Evolutionary conservation across 306 rosid species (phyloP), one percentile per base, ranked within the genome.

Genomic region (Myrica gale): DNA sequence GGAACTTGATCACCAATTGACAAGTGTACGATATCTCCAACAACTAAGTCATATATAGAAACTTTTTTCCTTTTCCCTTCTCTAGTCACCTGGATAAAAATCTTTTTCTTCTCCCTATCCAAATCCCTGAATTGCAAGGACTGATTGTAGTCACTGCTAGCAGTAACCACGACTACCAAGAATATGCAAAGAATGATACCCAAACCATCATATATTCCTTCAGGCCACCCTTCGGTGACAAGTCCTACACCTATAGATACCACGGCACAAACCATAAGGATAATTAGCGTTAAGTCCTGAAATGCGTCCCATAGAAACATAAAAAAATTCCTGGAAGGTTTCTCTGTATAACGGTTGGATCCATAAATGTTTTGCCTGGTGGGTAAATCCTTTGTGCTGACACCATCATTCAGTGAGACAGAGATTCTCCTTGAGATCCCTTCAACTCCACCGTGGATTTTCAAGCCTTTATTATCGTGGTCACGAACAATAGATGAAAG

Each of bases 221-320:
- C 85, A 39, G 99, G 99, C 93, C 90, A 92, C 58, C 99, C 99
- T 85, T 95, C 97, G 21, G 99, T 95, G 78, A 93, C 84, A 70
- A 92, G 56, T 60, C 99, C 99, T 39, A 95, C 82, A 48, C 88
- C 97, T 69, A 95, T 75, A 74, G 99, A 92, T 62, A 89, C 90
- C 78, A 87, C 52, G 37, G 97, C 97, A 81, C 97, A 95, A 42
- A 88, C 89, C 89, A 92, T 87, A 65, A 92, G 97, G 81, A 92
- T 90, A 15, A 87, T 89, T 50, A 95, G 83, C 16, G 99, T 95
- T 65, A 95, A 78, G 84, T 95, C 99, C 42, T 90, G 99, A 46
- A 90, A 69, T 74, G 99, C 97, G 17, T 95, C 99, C 99, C 97
- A 92, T 45, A 92, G 84, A 71, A 92, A 95, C 89, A 76, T 80